Conservation (phyloP, 495 filamentous ascomycete genomes). For the Mycothermus thermophilus region DNA sequence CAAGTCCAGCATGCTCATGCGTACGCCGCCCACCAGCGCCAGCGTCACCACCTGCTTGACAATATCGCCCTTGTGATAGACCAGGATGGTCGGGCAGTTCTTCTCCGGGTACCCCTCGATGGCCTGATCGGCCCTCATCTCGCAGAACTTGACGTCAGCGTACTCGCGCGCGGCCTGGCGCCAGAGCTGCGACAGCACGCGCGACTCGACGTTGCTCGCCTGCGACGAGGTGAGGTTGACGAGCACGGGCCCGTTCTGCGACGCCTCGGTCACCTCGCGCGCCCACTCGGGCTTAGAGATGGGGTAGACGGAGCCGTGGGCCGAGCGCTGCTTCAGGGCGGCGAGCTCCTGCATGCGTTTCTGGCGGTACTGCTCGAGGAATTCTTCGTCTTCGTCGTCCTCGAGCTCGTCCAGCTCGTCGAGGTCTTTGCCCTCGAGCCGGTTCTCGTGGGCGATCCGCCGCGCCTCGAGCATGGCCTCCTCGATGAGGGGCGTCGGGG, state of each 20-base stretch:
- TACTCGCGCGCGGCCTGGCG: constrained; percentile 65
- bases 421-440: constrained; percentile 82
- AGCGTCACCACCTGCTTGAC: constrained; percentile 77
- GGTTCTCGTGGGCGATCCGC: constrained; percentile 69
- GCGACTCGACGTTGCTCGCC: constrained; percentile 65
- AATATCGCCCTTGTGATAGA: constrained; percentile 87
- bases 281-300: constrained; percentile 87
- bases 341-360: constrained; percentile 72
- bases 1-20: constrained; percentile 49
- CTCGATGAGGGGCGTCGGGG: constrained; percentile 85
- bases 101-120: constrained; percentile 92
- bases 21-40: constrained; percentile 55
- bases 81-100: constrained; percentile 87
- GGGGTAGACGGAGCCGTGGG: constrained; percentile 83
- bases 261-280: constrained; percentile 86
- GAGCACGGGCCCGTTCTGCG: constrained; percentile 54
- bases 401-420: constrained; percentile 90
- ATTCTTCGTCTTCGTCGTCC: constrained; percentile 81
- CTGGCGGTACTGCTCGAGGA: constrained; percentile 73
- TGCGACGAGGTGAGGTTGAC: constrained; percentile 71
- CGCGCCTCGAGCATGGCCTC: constrained; percentile 81
- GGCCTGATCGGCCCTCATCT: constrained; percentile 83
- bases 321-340: constrained; percentile 53
- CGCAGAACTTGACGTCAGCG: constrained; percentile 93
- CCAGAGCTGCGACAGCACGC: constrained; percentile 77